Base-by-base conservation (phyloP, 768 basidiomycete genomes). In the Grammothele lineata region DNA sequence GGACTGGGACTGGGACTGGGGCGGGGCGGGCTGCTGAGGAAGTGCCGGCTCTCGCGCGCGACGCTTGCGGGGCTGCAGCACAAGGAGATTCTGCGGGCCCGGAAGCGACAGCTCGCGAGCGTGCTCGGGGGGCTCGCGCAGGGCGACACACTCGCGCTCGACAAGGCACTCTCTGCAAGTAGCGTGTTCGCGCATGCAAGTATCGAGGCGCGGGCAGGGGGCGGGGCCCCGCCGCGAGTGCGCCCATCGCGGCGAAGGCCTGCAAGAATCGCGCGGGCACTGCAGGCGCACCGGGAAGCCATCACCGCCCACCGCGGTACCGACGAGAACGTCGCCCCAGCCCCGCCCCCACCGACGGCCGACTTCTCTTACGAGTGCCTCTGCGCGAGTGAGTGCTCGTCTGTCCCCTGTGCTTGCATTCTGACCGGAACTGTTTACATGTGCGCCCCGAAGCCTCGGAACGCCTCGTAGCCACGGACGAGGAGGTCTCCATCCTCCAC, bases 21-120 rank as follows among this genome's bases (percentile, higher is more conserved):
- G 24, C 18, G 18, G 12, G 24, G 37, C 23, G 30, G 42, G 40
- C 46, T 47, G 26, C 40, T 30, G 25, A 17, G 40, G 45, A 18
- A 36, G 32, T 34, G 76, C 37, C 79, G 74, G 65, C 65, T 85
- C 35, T 73, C 76, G 17, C 71, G 73, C 11, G 82, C 78, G 38
- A 83, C 83, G 30, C 66, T 81, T 25, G 85, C 84, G 3, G 85
- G 84, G 12, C 62, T 87, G 59, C 81, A 82, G 67, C 80, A 83
- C 58, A 91, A 91, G 64, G 85, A 88, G 51, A 68, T 84, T 61
- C 70, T 89, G 55, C 82, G 75, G 64, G 73, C 67, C 45, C 70
- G 86, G 54, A 85, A 83, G 61, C 74, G 81, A 42, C 86, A 88
- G 66, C 70, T 92, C 35, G 80, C 79, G 12, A 76, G 80, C 3